A percentile compares a stretch with the other conserved stretches of the same genome.
Conservation (phyloP, 2,329 filamentous ascomycete genomes). For the Orbilia oligospora region DNA sequence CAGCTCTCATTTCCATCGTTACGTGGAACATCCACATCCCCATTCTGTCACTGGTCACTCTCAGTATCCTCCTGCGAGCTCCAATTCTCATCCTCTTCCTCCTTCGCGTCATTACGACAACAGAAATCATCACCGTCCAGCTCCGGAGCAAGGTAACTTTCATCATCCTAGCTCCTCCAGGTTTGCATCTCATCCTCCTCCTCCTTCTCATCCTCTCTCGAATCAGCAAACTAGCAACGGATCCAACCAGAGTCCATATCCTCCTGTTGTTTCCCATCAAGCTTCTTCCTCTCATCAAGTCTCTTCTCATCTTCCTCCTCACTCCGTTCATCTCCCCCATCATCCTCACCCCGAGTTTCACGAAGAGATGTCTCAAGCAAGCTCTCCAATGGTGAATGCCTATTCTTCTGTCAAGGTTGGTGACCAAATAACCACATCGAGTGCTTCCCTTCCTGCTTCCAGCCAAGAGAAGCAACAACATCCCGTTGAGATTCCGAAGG, state of each 20-base stretch:
- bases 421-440: conserved; percentile 24
- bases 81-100: conserved; percentile 26
- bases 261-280: conserved; percentile 40
- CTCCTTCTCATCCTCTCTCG: conserved; percentile 3
- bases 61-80: conserved; percentile 34
- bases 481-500: conserved; percentile 16
- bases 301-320: conserved; percentile 29
- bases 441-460: conserved; percentile 13
- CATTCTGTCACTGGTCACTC: conserved; percentile 21
- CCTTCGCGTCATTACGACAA: conserved; percentile 25
- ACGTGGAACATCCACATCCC: conserved; percentile 31
- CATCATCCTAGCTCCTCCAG: conserved; percentile 20
- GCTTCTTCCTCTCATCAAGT: conserved; percentile 8
- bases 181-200: conserved; percentile 25
- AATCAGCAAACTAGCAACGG: conserved; percentile 41
- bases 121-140: conserved; percentile 5
- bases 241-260: conserved; percentile 25
- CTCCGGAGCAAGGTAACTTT: conserved; percentile 17
- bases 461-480: conserved; percentile 31
- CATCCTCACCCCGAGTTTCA: conserved; percentile 18
- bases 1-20: conserved; percentile 28
- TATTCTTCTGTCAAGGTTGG: conserved; percentile 24
- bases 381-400: conserved; percentile 8
- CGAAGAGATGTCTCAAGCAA: conserved; percentile 22
- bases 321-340: conserved; percentile 29